These are phyloP conservation scores for Aspergillus calidoustus DNA, from an alignment of 2,329 filamentous ascomycete species.

Conservation along the genomic window DNA sequence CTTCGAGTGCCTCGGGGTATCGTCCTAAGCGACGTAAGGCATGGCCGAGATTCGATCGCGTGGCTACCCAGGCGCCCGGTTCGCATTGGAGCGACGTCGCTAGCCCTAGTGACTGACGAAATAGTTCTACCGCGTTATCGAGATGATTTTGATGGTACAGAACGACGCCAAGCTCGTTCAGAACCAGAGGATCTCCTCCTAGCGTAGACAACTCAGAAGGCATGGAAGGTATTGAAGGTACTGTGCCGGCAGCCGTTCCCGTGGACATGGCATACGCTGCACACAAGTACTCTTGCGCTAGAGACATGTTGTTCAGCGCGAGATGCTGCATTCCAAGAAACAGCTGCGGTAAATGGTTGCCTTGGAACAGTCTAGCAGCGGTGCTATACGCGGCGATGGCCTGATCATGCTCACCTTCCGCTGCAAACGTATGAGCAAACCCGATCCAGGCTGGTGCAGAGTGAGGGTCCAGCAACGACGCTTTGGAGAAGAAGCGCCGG, in stretches of 20 bases:
- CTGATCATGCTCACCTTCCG: constrained; percentile 96
- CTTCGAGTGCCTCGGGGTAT: constrained; percentile 71
- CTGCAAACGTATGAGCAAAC: constrained; percentile 97
- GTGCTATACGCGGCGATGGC: constrained; percentile 98
- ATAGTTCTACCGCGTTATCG: constrained; percentile 75
- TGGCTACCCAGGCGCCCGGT: constrained; percentile 79
- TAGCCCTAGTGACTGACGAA: constrained; percentile 75
- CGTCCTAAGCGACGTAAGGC: constrained; percentile 75
- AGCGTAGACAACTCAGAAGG: constrained; percentile 30
- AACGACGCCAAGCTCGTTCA: constrained; percentile 97
- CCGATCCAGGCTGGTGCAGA: constrained; percentile 98
- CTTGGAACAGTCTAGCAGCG: constrained; percentile 91
- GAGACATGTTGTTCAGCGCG: constrained; percentile 88
- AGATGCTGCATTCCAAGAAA: constrained; percentile 99
- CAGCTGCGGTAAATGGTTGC: constrained; percentile 91
- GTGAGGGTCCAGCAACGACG: constrained; percentile 95
- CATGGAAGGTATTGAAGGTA: constrained; percentile 31
- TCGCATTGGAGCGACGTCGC: constrained; percentile 82
- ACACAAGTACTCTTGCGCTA: constrained; percentile 92
- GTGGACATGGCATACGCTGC: constrained; percentile 73
- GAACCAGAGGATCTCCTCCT: constrained; percentile 74
- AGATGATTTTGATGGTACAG: constrained; percentile 87
- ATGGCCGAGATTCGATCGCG: constrained; percentile 86
- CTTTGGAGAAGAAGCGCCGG: constrained; percentile 93
- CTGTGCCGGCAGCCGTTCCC: constrained; percentile 39